A percentile compares a stretch with the other conserved stretches of the same genome.
These are phyloP conservation scores for Pythium rishiriense DNA, from an alignment of 352 stramenopile genomes.

Conservation along the genomic window DNA sequence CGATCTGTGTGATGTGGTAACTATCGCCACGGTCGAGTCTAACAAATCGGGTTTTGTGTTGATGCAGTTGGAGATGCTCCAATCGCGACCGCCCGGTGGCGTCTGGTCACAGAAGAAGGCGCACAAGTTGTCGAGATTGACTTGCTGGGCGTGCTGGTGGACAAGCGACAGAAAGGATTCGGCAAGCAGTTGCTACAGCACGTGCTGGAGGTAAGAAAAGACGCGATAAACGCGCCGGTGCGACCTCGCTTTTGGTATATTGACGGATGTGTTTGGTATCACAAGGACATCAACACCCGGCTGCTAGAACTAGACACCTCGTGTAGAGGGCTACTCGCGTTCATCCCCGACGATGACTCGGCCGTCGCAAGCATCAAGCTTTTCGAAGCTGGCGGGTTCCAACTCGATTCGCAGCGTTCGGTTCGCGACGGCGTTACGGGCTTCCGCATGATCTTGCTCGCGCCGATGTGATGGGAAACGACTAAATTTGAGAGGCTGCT, in stretches of 20 bases:
- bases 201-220: constrained; percentile 46
- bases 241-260: background rate
- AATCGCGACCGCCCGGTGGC: constrained; percentile 59
- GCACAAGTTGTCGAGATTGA: constrained; percentile 54
- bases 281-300: constrained; percentile 53
- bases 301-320: constrained; percentile 33
- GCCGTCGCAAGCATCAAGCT: constrained; percentile 41
- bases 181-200: constrained; percentile 50
- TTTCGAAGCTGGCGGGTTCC: constrained; percentile 56
- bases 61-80: constrained; percentile 65
- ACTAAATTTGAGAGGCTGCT: background rate
- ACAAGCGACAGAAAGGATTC: constrained; percentile 53
- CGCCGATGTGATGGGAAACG: constrained; percentile 9
- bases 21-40: background rate
- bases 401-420: constrained; percentile 37
- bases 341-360: constrained; percentile 41
- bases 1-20: background rate
- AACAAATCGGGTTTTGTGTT: background rate
- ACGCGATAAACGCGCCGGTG: background rate
- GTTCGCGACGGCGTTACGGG: constrained; percentile 30
- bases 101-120: constrained; percentile 40
- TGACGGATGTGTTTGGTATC: background rate
- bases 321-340: constrained; percentile 39
- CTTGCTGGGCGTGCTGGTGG: constrained; percentile 53
- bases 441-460: constrained; percentile 27